These are phyloP conservation scores for Gillenia trifoliata DNA, from an alignment of 306 rosid genomes.

Conservation along the genomic window DNA sequence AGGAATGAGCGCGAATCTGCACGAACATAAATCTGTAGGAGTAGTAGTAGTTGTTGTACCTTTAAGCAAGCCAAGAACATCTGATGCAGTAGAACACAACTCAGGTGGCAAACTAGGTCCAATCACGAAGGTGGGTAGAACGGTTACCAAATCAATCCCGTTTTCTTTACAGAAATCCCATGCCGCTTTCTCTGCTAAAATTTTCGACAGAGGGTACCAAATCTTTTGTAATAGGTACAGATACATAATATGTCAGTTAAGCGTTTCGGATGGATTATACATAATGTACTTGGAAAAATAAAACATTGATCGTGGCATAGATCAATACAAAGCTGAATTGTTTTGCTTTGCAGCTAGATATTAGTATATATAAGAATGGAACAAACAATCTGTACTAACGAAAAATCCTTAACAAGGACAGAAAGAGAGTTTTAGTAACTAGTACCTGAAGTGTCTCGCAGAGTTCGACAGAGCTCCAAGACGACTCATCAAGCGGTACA, in stretches of 20 bases:
- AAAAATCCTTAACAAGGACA: background rate
- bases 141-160: constrained; percentile 56
- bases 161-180: constrained; percentile 77
- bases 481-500: constrained; percentile 59
- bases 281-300: background rate
- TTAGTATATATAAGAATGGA: background rate
- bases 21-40: too few species aligned
- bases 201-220: constrained; percentile 77
- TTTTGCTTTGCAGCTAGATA: background rate
- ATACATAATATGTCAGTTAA: background rate
- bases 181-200: constrained; percentile 75
- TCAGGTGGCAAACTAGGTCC: constrained; percentile 70
- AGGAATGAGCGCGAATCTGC: background rate
- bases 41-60: constrained; percentile 28
- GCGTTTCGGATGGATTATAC: background rate
- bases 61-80: constrained; percentile 65
- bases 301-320: background rate
- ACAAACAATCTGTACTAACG: too few species aligned
- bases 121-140: constrained; percentile 58
- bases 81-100: constrained; percentile 79
- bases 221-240: constrained; percentile 24
- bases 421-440: background rate
- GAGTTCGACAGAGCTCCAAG: constrained; percentile 63
- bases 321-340: background rate
- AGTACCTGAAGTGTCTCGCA: constrained; percentile 58